Evolutionary conservation across 169 alveolate species (phyloP).

Genomic region (Eimeria praecox): DNA sequence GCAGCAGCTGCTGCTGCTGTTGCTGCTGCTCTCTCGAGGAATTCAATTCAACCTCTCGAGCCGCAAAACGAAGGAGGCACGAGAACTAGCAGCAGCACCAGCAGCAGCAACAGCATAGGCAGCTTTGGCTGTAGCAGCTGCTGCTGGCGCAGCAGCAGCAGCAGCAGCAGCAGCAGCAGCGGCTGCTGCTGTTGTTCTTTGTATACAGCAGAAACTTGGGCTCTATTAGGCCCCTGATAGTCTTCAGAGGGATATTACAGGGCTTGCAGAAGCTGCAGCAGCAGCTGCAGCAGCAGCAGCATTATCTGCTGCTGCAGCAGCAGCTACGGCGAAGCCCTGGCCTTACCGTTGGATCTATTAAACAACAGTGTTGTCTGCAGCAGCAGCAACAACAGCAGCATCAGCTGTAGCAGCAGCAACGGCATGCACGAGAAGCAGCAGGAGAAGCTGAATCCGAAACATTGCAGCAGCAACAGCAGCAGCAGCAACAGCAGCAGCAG

Average conservation of each 20-base stretch:
- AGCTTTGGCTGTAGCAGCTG: not conserved
- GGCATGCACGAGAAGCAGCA: not conserved
- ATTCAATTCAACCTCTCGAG: not conserved
- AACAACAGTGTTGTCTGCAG: not conserved
- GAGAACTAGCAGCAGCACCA: not conserved
- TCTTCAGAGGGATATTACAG: not conserved
- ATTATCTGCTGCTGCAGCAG: not conserved
- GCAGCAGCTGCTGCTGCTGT: conserved; percentile 42
- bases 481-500: not conserved
- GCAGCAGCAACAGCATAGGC: not conserved
- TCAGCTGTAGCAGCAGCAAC: not conserved
- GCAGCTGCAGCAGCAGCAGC: not conserved
- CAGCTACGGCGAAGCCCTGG: not conserved
- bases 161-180: not conserved
- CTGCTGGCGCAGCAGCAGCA: not conserved
- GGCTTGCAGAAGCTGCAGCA: not conserved
- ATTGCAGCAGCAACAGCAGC: not conserved
- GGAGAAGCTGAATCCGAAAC: not conserved
- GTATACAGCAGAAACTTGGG: not conserved
- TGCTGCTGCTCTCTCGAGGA: conserved; percentile 26
- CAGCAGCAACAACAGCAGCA: conserved; percentile 4
- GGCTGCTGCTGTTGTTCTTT: not conserved
- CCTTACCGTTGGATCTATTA: not conserved
- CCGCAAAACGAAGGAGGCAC: not conserved
- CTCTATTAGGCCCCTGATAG: not conserved